Conservation (phyloP, 768 basidiomycete species). For the Hemileccinum rubropunctum region DNA sequence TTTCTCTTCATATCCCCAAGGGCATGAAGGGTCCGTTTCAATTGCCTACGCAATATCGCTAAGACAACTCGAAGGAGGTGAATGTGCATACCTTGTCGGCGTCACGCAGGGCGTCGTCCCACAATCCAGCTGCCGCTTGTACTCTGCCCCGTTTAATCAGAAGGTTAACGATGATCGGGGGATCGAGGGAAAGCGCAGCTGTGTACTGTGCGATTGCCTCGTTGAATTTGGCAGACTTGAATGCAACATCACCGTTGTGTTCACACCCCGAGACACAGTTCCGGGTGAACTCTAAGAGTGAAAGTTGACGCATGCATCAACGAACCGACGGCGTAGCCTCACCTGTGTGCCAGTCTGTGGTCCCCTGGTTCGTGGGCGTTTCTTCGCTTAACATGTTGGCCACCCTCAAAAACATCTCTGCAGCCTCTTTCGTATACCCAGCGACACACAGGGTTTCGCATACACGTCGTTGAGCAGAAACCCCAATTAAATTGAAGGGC, state of each 20-base stretch:
- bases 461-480: neutral
- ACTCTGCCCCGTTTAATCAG: neutral
- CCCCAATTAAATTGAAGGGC: neutral
- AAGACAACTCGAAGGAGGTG: neutral
- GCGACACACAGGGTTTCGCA: neutral
- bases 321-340: neutral
- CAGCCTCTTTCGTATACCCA: neutral
- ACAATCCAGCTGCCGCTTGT: neutral
- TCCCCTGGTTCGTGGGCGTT: neutral
- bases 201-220: conserved; percentile 1
- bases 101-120: neutral
- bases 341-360: neutral
- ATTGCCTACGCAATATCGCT: neutral
- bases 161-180: neutral
- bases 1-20: neutral
- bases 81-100: neutral
- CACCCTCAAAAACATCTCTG: neutral
- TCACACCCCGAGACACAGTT: neutral
- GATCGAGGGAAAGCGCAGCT: neutral
- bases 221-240: neutral
- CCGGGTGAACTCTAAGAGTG: neutral
- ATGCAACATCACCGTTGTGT: neutral
- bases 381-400: neutral
- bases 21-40: neutral
- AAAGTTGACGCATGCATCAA: neutral